A percentile compares a stretch with the other conserved stretches of the same genome.
These are phyloP conservation scores for Yarrowia yakushimensis DNA, from an alignment of 805 yeast genomes.

Conservation along the genomic window DNA sequence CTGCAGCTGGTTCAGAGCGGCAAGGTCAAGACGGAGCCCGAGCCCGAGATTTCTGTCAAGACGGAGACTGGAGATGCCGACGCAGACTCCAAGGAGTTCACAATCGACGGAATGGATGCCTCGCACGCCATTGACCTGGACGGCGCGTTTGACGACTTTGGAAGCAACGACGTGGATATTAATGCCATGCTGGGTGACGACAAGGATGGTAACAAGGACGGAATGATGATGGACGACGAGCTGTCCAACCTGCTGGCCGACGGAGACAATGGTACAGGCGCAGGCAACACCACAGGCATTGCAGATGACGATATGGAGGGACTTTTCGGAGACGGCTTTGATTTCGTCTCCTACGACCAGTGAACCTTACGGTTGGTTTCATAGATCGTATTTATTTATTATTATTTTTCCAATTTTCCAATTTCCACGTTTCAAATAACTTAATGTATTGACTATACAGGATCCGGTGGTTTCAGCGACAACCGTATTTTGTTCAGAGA, in stretches of 20 bases:
- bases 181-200: constrained; percentile 19
- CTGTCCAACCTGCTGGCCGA: not conserved
- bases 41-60: not conserved
- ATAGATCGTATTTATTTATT: no score
- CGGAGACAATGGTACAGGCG: not conserved
- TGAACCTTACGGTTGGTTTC: no score
- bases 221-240: constrained; percentile 16
- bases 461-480: not conserved
- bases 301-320: constrained; percentile 32
- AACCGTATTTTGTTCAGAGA: no score
- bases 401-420: no score
- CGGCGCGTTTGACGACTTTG: constrained; percentile 19
- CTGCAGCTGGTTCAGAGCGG: not conserved
- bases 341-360: constrained; percentile 29
- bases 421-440: no score
- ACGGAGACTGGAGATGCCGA: not conserved
- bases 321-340: constrained; percentile 35
- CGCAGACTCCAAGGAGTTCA: not conserved
- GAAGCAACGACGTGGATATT: constrained; percentile 19
- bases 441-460: not conserved
- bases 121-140: constrained; percentile 23
- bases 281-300: not conserved
- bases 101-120: constrained; percentile 15
- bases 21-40: not conserved
- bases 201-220: not conserved